phyloP scores from a whole-genome alignment of 805 yeast genomes.

The Yamadazyma takamatsuzukensis region DNA sequence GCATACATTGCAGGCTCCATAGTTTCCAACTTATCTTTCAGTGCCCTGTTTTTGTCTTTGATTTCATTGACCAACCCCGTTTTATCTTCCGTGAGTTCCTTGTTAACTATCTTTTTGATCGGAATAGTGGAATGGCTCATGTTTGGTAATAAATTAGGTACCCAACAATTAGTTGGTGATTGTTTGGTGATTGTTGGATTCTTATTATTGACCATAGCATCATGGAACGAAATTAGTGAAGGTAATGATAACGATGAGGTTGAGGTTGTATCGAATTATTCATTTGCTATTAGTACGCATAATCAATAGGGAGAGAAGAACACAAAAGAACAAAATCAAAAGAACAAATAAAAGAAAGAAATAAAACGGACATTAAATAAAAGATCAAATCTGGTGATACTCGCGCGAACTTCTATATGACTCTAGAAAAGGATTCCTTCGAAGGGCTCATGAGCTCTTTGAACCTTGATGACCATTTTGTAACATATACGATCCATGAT shows the following conservation, averaged over 20 bases:
- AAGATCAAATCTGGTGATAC: too few species aligned
- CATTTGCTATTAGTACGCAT: constrained; percentile 40
- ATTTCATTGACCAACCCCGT: constrained; percentile 88
- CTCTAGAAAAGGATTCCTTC: constrained; percentile 11
- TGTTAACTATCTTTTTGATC: constrained; percentile 74
- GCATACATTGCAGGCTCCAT: constrained; percentile 49
- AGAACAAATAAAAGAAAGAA: background rate
- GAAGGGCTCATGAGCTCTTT: constrained; percentile 14
- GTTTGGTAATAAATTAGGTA: constrained; percentile 55
- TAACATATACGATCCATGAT: constrained; percentile 7
- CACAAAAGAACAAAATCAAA: background rate
- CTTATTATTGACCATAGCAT: constrained; percentile 56
- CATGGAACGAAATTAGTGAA: constrained; percentile 61
- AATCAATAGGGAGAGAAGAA: too few species aligned
- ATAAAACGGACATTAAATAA: too few species aligned
- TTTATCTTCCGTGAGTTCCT: constrained; percentile 62
- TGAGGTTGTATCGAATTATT: constrained; percentile 38
- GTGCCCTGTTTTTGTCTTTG: constrained; percentile 67
- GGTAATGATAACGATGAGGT: constrained; percentile 42
- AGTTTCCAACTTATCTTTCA: constrained; percentile 61
- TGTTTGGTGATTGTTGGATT: constrained; percentile 67
- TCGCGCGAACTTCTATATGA: constrained; percentile 8
- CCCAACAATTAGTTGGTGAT: constrained; percentile 66
- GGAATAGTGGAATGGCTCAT: constrained; percentile 72
- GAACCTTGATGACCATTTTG: constrained; percentile 9